Evolutionary conservation across 352 stramenopile genomes (phyloP).

Genomic region (Globisporangium nunn): DNA sequence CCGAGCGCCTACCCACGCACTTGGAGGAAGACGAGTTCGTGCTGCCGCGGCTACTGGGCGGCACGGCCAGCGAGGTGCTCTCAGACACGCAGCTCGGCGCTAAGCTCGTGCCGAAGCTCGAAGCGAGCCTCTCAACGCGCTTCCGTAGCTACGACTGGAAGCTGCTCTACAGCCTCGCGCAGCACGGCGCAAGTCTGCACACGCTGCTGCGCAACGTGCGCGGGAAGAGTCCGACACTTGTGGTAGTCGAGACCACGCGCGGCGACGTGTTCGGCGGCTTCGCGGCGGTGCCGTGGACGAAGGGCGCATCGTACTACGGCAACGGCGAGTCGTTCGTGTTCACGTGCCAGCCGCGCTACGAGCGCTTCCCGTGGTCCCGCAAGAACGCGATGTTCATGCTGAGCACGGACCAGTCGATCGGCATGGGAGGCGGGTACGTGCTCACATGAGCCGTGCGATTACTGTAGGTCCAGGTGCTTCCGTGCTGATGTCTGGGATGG

Average conservation of each 20-base stretch:
- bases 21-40: conserved; percentile 28
- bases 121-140: conserved; percentile 39
- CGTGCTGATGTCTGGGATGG: neutral
- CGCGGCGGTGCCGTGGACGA: conserved; percentile 32
- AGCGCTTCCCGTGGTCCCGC: conserved; percentile 54
- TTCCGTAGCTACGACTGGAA: conserved; percentile 63
- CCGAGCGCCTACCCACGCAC: conserved; percentile 18
- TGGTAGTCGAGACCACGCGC: conserved; percentile 56
- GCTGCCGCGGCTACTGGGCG: conserved; percentile 43
- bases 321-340: conserved; percentile 72
- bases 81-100: conserved; percentile 25
- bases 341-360: conserved; percentile 46
- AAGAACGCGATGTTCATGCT: conserved; percentile 67
- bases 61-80: conserved; percentile 34
- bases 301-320: conserved; percentile 57
- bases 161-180: conserved; percentile 46
- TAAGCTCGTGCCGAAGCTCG: conserved; percentile 53
- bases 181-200: conserved; percentile 65
- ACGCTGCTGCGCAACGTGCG: conserved; percentile 40
- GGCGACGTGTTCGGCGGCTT: conserved; percentile 70
- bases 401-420: conserved; percentile 58
- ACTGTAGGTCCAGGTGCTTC: neutral
- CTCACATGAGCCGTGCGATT: neutral
- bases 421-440: conserved; percentile 67
- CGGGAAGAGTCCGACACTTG: conserved; percentile 32